Evolutionary conservation across 2,329 filamentous ascomycete genomes (phyloP).

Genomic region (Sporothrix mexicana): DNA sequence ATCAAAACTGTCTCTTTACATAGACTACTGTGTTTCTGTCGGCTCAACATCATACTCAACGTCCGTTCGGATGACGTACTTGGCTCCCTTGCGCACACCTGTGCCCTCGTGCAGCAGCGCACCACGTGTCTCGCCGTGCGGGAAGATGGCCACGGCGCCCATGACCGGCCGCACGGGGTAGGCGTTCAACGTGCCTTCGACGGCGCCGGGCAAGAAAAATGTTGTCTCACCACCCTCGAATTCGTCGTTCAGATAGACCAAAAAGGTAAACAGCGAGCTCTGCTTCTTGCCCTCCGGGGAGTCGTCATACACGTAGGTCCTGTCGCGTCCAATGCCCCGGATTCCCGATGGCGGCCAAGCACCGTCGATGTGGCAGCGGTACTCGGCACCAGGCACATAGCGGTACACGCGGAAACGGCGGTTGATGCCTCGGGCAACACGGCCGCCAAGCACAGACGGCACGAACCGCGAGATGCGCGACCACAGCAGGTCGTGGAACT

Average conservation of each 20-base stretch:
- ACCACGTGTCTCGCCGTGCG: slow-evolving; percentile 70
- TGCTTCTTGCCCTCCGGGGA: slow-evolving; percentile 65
- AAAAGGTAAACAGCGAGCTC: slow-evolving; percentile 71
- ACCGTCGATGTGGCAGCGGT: slow-evolving; percentile 72
- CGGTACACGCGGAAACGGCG: slow-evolving; percentile 73
- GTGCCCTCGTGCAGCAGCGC: slow-evolving; percentile 73
- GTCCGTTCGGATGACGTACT: slow-evolving; percentile 74
- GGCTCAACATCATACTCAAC: slow-evolving; percentile 69
- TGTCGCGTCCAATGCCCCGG: slow-evolving; percentile 60
- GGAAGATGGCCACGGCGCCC: slow-evolving; percentile 71
- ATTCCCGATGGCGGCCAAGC: slow-evolving; percentile 76
- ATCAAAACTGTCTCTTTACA: neutral
- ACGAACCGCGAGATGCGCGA: slow-evolving; percentile 63
- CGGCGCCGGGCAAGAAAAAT: slow-evolving; percentile 69
- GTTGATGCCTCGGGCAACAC: slow-evolving; percentile 67
- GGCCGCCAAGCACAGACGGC: slow-evolving; percentile 60
- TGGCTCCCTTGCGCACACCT: slow-evolving; percentile 68
- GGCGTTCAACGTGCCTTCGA: slow-evolving; percentile 70
- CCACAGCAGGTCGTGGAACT: slow-evolving; percentile 70
- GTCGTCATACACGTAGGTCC: slow-evolving; percentile 69
- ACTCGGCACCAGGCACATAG: slow-evolving; percentile 75
- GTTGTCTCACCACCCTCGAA: slow-evolving; percentile 75
- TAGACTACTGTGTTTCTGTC: neutral
- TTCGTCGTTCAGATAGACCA: slow-evolving; percentile 73
- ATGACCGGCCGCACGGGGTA: slow-evolving; percentile 72